Evolutionary conservation across 139 green algal species (phyloP), one percentile per base, ranked within the genome.

Genomic region (Astrephomene gubernaculifera): DNA sequence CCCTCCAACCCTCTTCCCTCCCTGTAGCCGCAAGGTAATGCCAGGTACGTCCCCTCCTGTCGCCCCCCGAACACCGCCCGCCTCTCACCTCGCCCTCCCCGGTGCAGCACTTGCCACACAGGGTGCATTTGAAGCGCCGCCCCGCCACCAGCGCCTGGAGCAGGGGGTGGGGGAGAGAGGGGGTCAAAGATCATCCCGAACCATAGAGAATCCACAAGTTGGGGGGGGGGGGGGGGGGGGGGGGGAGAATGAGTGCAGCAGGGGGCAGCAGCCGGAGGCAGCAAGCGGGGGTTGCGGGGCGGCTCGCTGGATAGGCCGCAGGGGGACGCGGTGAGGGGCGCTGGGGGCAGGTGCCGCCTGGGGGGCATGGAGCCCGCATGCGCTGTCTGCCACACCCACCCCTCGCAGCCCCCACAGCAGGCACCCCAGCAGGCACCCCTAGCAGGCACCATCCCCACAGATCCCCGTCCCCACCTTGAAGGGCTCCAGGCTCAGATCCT

Each of bases 61-160:
- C n/a, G n/a, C n/a, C n/a, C n/a, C 41, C 27, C 41, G 49, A 25
- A 14, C 38, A 75, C 68, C 35, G 49, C 49, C n/a, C n/a, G n/a
- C n/a, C n/a, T 22, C 53, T 73, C 73, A 90, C 87, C 83, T 92
- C 88, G 27, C 81, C 81, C 24, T 90, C 85, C 0, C 88, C 92
- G 8, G 88, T 90, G 83, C 92, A 95, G 82, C 92, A 95, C 63
- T 94, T 94, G 33, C 92, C 92, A 63, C 92, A 95, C 86, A 90
- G 81, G 39, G 90, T 94, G 71, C 90, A 93, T 8, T 43, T 54
- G 74, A 93, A 93, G 39, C 67, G 69, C 64, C 89, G 89, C 1
- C 54, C 75, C 12, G 29, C 31, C 19, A 89, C 85, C 52, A 86
- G 65, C 14, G 45, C 7, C 65, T 84, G 74, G 10, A 72, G 21